phyloP scores from a whole-genome alignment of 1,139 yeast species.

The Protomyces lactucae-debilis region DNA sequence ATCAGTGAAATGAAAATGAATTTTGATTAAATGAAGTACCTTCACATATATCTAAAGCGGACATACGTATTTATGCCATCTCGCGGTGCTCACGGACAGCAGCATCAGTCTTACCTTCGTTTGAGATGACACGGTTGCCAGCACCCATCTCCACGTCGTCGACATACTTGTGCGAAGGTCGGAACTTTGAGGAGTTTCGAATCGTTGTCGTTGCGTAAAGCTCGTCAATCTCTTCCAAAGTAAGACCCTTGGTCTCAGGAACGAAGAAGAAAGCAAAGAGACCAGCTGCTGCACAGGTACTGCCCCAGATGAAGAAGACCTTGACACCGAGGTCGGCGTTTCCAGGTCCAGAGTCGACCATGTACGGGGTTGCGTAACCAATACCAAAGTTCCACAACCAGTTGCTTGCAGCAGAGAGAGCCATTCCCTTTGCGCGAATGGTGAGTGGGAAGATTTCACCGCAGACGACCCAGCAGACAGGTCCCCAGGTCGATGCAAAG shows the following conservation, averaged over 20 bases:
- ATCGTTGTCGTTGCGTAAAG: background rate
- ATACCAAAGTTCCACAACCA: conserved; percentile 74
- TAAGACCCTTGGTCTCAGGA: conserved; percentile 66
- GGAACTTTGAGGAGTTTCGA: background rate
- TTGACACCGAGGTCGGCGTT: conserved; percentile 26
- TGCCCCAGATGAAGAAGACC: conserved; percentile 72
- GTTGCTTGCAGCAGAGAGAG: conserved; percentile 69
- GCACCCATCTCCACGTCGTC: background rate
- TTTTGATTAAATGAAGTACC: no score
- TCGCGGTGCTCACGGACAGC: background rate
- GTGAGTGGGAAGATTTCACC: conserved; percentile 70
- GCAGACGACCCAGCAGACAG: conserved; percentile 68
- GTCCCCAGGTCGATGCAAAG: conserved; percentile 80
- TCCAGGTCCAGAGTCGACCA: conserved; percentile 59
- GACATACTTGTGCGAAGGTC: background rate
- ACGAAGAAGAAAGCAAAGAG: conserved; percentile 60
- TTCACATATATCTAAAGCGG: no score
- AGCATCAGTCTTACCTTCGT: background rate
- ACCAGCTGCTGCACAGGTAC: conserved; percentile 47
- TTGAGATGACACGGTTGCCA: background rate
- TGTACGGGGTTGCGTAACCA: conserved; percentile 67
- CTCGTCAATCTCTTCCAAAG: conserved; percentile 58
- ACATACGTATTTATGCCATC: background rate
- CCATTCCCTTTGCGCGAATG: conserved; percentile 69
- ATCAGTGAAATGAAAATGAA: no score